Evolutionary conservation across 352 stramenopile species (phyloP).

Genomic region (Elongisporangium anandrum): DNA sequence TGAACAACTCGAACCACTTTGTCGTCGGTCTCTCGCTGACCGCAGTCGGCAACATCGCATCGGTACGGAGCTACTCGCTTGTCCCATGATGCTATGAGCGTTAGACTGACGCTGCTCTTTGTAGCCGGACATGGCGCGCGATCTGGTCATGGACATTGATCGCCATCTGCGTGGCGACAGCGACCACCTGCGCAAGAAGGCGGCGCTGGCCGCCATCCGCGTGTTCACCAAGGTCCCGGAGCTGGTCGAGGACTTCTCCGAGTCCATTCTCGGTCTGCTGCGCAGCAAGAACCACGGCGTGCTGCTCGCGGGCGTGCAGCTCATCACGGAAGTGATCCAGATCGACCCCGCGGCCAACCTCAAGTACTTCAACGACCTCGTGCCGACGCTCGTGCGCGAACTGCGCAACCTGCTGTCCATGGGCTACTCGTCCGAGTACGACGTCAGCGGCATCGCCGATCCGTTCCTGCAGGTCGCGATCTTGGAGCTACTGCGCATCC

Average conservation of each 20-base stretch:
- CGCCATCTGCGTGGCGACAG: conserved; percentile 91
- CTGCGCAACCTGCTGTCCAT: conserved; percentile 97
- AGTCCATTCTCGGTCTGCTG: conserved; percentile 93
- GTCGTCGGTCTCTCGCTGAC: conserved; percentile 95
- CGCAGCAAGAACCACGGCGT: conserved; percentile 97
- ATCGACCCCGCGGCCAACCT: conserved; percentile 65
- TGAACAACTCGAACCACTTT: conserved; percentile 94
- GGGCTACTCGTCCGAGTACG: conserved; percentile 98
- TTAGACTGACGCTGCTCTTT: background rate
- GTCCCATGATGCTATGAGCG: background rate
- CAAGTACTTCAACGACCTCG: conserved; percentile 70
- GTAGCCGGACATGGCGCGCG: conserved; percentile 95
- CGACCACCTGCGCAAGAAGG: conserved; percentile 98
- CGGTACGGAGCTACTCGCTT: conserved; percentile 29
- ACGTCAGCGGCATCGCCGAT: conserved; percentile 97
- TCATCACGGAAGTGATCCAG: conserved; percentile 93
- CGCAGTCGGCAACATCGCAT: conserved; percentile 97
- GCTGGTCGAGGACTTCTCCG: conserved; percentile 98
- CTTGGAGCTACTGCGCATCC: conserved; percentile 89
- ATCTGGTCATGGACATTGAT: conserved; percentile 98
- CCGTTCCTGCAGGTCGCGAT: conserved; percentile 95
- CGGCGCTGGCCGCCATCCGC: conserved; percentile 91
- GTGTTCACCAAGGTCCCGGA: conserved; percentile 96
- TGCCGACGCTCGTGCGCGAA: conserved; percentile 72
- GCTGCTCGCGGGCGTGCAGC: conserved; percentile 94